phyloP scores from a whole-genome alignment of 345 rosid species.

The Mangifera indica region DNA sequence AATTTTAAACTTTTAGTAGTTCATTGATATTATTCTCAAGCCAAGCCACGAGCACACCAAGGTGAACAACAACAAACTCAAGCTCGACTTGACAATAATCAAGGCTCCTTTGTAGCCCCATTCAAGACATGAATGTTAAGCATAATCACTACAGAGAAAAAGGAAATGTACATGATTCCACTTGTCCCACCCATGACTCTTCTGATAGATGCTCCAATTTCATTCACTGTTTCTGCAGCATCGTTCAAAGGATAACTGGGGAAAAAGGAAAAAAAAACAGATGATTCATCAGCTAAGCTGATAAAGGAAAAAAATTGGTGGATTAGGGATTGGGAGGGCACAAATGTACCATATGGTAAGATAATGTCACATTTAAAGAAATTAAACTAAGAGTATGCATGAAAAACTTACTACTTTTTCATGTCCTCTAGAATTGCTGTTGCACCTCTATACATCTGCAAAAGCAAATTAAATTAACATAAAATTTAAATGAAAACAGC shows the following conservation, averaged over 20 bases:
- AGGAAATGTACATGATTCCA: constrained; percentile 67
- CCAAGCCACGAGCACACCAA: no score
- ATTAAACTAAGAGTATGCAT: constrained; percentile 12
- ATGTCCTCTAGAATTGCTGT: constrained; percentile 80
- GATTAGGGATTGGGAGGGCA: not conserved
- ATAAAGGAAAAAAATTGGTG: not conserved
- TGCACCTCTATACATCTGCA: constrained; percentile 89
- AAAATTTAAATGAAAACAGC: constrained; percentile 15
- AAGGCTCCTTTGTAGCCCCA: no score
- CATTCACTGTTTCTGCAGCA: constrained; percentile 83
- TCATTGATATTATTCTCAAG: no score
- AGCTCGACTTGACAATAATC: no score
- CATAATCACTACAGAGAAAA: constrained; percentile 14
- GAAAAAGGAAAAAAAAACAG: constrained; percentile 24
- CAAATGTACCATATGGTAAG: not conserved
- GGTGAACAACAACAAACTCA: no score
- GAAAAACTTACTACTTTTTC: constrained; percentile 62
- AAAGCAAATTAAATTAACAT: constrained; percentile 13
- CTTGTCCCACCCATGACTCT: constrained; percentile 98
- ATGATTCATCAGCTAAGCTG: constrained; percentile 4
- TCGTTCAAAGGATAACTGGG: constrained; percentile 90
- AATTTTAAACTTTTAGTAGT: no score
- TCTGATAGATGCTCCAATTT: constrained; percentile 79
- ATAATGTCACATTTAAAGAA: constrained; percentile 18
- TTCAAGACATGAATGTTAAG: constrained; percentile 11